Conservation (phyloP, 345 rosid genomes). For the Syzygium jambos region DNA sequence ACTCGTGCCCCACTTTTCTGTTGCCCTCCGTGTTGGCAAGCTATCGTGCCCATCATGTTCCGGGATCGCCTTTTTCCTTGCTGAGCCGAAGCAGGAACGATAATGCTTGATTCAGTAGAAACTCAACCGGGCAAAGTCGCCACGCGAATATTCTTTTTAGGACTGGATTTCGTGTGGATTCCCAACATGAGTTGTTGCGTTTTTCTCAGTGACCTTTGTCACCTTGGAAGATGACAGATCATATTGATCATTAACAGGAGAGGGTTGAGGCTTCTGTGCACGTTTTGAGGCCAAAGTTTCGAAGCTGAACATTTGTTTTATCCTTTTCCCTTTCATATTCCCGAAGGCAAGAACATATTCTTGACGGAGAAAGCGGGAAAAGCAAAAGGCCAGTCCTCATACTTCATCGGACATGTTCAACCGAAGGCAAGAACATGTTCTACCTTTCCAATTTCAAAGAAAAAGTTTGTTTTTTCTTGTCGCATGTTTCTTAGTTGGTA, state of each 20-base stretch:
- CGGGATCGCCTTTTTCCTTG: background rate
- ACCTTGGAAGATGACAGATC: background rate
- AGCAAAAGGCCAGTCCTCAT: background rate
- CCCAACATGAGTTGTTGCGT: background rate
- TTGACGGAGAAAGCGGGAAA: background rate
- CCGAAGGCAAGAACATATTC: background rate
- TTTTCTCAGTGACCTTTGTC: background rate
- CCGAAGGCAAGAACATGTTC: background rate
- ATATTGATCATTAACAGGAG: background rate
- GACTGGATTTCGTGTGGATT: background rate
- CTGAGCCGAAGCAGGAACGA: background rate
- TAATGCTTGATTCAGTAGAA: background rate
- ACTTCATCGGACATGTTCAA: background rate
- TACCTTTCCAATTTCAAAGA: background rate
- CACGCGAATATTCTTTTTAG: background rate
- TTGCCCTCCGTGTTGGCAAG: background rate
- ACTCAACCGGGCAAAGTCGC: background rate
- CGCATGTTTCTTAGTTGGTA: background rate
- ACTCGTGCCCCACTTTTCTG: background rate
- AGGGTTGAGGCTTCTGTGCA: background rate
- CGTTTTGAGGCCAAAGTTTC: background rate
- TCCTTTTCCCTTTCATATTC: background rate
- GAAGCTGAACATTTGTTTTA: background rate
- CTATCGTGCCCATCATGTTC: background rate
- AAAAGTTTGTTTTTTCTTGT: background rate